Percentiles rank a stretch among this genome's conserved stretches.
phyloP scores from a whole-genome alignment of 164 flowering plant species.

The Echeveria elegans region DNA sequence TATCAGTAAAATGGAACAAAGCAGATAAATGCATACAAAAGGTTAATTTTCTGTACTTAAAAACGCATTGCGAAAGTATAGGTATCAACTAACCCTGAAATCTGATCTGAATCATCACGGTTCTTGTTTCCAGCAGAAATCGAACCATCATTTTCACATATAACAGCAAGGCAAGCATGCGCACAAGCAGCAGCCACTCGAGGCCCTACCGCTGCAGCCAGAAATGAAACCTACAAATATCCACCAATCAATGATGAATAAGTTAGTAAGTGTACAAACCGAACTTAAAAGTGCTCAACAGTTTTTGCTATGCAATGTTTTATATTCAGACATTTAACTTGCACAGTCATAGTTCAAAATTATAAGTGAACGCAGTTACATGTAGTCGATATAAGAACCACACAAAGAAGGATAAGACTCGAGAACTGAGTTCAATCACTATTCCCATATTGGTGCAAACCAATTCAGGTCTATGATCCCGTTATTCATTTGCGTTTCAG shows the following conservation, averaged over 20 bases:
- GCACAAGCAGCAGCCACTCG: slow-evolving; percentile 99
- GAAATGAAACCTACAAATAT: slow-evolving; percentile 71
- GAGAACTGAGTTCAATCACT: background rate
- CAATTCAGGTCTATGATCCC: background rate
- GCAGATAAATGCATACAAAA: background rate
- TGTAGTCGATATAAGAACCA: too few species aligned
- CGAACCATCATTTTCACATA: slow-evolving; percentile 44
- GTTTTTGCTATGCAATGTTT: background rate
- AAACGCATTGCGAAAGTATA: background rate
- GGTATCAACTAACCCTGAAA: slow-evolving; percentile 38
- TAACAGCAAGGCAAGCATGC: slow-evolving; percentile 74
- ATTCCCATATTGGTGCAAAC: background rate
- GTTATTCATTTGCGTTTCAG: background rate
- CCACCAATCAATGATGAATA: slow-evolving; percentile 9
- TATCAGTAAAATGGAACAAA: background rate
- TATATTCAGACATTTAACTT: background rate
- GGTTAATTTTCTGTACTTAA: background rate
- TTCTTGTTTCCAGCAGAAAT: slow-evolving; percentile 22
- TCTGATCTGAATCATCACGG: slow-evolving; percentile 32
- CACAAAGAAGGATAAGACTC: too few species aligned
- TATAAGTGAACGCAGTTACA: too few species aligned
- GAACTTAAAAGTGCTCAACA: background rate
- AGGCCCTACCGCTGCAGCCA: slow-evolving; percentile 91
- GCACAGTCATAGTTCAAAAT: too few species aligned
- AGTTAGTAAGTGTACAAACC: background rate